A percentile compares a stretch with the other conserved stretches of the same genome.
phyloP scores from a whole-genome alignment of 306 rosid species.

The Prunus mongolica region DNA sequence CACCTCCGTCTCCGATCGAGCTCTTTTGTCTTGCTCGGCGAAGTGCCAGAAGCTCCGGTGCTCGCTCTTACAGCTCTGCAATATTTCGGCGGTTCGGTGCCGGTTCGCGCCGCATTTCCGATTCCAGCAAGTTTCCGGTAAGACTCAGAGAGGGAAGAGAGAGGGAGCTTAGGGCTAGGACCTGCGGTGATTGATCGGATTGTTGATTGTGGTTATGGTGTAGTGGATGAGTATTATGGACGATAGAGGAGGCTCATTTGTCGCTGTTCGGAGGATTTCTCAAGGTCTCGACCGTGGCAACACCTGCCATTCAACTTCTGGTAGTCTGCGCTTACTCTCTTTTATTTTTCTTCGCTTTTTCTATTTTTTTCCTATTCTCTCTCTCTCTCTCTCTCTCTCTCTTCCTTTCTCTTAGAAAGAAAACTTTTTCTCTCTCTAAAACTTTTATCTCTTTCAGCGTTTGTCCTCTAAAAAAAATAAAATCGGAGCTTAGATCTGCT shows the following conservation, averaged over 20 bases:
- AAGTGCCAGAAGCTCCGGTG: constrained; percentile 8
- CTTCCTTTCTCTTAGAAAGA: neutral
- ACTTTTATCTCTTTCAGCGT: neutral
- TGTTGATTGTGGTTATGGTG: constrained; percentile 10
- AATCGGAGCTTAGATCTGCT: constrained; percentile 39
- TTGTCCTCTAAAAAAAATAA: neutral
- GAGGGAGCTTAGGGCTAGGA: neutral
- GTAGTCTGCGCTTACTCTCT: constrained; percentile 27
- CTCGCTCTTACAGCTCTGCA: constrained; percentile 3
- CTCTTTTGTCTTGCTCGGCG: constrained; percentile 17
- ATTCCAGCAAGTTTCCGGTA: neutral
- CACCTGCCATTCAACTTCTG: constrained; percentile 83
- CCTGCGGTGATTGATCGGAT: constrained; percentile 1
- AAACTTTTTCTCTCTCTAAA: constrained; percentile 16
- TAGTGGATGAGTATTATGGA: constrained; percentile 48
- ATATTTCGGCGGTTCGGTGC: neutral
- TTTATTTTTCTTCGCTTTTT: constrained; percentile 10
- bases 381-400: constrained; percentile 23
- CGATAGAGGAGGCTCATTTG: constrained; percentile 91
- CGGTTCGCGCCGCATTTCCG: neutral
- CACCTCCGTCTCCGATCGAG: neutral
- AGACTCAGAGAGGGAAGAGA: neutral
- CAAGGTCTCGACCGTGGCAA: constrained; percentile 86
- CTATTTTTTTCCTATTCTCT: constrained; percentile 9
- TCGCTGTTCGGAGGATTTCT: constrained; percentile 94